Evolutionary conservation across 345 rosid species (phyloP), one percentile per base, ranked within the genome.

Genomic region (Sapria himalayana): DNA sequence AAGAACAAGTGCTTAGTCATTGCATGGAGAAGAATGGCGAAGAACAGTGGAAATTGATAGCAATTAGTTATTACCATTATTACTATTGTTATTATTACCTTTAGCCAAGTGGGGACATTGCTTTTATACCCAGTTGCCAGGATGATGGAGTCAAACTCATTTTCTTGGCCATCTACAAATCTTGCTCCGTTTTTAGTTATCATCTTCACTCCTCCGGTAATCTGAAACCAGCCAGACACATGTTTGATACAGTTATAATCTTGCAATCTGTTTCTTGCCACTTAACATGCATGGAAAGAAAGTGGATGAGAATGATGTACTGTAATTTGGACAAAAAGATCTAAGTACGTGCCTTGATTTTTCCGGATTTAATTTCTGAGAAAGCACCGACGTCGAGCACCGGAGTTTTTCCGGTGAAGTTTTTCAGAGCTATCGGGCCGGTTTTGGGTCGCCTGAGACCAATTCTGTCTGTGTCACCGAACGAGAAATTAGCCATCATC

Each of bases 121-220:
- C 97, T 86, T 57, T 62, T 74, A 59, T 78, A 86, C 13, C 97
- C 97, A 19, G 97, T 86, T 29, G 97, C 97, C 22, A 86, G 54
- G 21, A 86, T 70, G 48, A 86, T 65, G 12, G 94, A 55, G 63
- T 78, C 93, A 44, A 86, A 66, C 37, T 59, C 69, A 56, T 51
- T 59, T 29, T 81, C 92, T 66, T 72, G 71, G 33, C 91, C 93
- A 58, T 86, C 74, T 52, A 60, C n/a, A 46, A 86, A 86, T 60
- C 62, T 82, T 9, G 71, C 94, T 31, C 81, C 85, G 2, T 27
- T 56, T 44, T 40, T 54, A 40, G 85, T 71, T 48, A 86, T 68
- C 63, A 72, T 81, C 39, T 76, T 81, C 58, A 86, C 71, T 19
- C 81, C 85, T 34, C 50, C 39, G 66, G 60, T 43, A 52, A 86